phyloP scores from a whole-genome alignment of 768 basidiomycete genomes.

The Lactarius psammicola region DNA sequence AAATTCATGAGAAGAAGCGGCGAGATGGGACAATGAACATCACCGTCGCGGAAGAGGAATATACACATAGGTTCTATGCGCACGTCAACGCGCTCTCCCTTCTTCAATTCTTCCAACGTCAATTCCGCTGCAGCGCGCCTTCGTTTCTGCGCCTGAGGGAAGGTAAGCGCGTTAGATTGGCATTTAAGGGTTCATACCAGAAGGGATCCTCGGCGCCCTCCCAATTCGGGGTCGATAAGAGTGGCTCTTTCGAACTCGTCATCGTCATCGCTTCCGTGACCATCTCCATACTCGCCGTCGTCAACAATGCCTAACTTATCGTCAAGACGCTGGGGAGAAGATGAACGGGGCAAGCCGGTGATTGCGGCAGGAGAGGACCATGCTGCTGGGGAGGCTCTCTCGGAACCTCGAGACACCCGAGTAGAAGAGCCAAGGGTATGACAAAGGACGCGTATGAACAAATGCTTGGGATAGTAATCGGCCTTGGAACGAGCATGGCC shows the following conservation, averaged over 20 bases:
- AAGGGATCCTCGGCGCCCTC: slow-evolving; percentile 21
- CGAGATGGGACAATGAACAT: slow-evolving; percentile 22
- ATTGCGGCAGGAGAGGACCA: slow-evolving; percentile 26
- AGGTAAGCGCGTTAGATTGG: not conserved
- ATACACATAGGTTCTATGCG: slow-evolving; percentile 63
- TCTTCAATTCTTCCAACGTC: slow-evolving; percentile 42
- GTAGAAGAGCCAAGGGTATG: slow-evolving; percentile 47
- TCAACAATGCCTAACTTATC: slow-evolving; percentile 26
- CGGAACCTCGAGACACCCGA: not conserved
- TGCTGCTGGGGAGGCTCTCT: not conserved
- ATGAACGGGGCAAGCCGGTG: slow-evolving; percentile 37
- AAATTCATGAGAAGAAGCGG: not conserved
- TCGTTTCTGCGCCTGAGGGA: slow-evolving; percentile 36
- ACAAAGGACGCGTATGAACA: slow-evolving; percentile 67
- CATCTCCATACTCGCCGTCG: slow-evolving; percentile 32
- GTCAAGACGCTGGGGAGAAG: slow-evolving; percentile 34
- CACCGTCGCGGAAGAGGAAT: slow-evolving; percentile 66
- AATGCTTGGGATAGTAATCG: slow-evolving; percentile 67
- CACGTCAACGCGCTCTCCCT: slow-evolving; percentile 58
- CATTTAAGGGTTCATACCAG: slow-evolving; percentile 8
- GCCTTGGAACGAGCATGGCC: slow-evolving; percentile 58
- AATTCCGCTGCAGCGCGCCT: slow-evolving; percentile 30
- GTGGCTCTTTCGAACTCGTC: slow-evolving; percentile 9
- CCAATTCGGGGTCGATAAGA: slow-evolving; percentile 32
- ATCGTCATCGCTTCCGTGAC: slow-evolving; percentile 31